These are phyloP conservation scores for Mycena leptocephala DNA, from an alignment of 768 basidiomycete genomes.

Conservation along the genomic window DNA sequence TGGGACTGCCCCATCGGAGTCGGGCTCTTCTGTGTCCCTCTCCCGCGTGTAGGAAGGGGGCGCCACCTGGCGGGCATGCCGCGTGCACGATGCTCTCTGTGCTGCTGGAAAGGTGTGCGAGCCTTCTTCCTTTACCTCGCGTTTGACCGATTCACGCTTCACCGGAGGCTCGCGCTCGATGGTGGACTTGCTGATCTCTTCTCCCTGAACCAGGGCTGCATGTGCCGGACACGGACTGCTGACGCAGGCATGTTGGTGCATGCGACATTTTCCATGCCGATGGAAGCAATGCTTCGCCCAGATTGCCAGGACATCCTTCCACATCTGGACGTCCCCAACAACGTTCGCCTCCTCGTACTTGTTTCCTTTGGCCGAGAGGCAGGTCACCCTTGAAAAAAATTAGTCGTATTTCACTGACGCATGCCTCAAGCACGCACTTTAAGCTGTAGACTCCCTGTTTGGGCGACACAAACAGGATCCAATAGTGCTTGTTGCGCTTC, in stretches of 20 bases:
- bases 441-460: not conserved
- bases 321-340: not conserved
- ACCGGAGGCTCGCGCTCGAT: too few species aligned
- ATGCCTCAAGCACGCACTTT: not conserved
- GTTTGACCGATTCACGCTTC: too few species aligned
- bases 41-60: too few species aligned
- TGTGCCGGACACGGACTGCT: too few species aligned
- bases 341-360: not conserved
- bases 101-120: too few species aligned
- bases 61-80: too few species aligned
- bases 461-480: not conserved
- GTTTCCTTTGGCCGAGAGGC: not conserved
- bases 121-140: too few species aligned
- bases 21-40: too few species aligned
- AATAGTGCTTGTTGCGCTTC: not conserved
- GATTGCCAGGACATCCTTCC: not conserved
- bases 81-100: too few species aligned
- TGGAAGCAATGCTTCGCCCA: not conserved
- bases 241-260: not conserved
- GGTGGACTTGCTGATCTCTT: too few species aligned
- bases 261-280: not conserved
- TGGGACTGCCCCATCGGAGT: too few species aligned
- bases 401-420: not conserved
- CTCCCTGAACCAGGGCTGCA: too few species aligned
- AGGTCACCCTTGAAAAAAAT: not conserved